Base-by-base conservation (phyloP, 202 grass and related monocot genomes). In the Bolboschoenoplectus hybrid region DNA sequence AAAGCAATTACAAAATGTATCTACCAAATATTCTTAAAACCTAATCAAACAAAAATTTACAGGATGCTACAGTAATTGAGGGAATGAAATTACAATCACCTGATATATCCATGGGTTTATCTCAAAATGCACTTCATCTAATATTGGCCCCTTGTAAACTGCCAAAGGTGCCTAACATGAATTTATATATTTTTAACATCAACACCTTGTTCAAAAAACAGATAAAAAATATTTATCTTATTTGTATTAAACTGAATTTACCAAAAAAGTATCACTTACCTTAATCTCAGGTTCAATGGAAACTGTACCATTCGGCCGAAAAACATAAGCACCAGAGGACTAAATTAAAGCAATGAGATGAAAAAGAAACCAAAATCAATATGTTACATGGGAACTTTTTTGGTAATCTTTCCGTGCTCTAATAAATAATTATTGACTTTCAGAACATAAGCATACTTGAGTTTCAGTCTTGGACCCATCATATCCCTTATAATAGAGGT, bases 271-370 rank as follows among this genome's bases (percentile, higher is more conserved):
- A 44, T 49, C 11, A 83, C 51, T 82, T 83, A 85, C 89, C 82
- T 88, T 72, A 35, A 67, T 66, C 36, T 85, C 20, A 7, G 83
- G 51, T 79, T 80, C 46, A 69, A 88, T 86, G 7, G 76, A 74
- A 83, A 91, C 80, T 76, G 83, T 88, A 71, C 86, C 82, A 82
- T 85, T 78, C 39, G 89, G 89, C 45, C 86, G 86, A 86, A 91
- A 91, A 82, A 91, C 63, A 88, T 91, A 91, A 74, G 89, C 89
- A 79, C 89, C 89, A 71, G 89, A 91, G 3, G 89, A 86, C 89
- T 91, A 78, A 56, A 88, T 52, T 47, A 69, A 80, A 65, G 43
- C 39, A 84, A 64, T 38, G 13, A 49, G 20, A 82, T 82, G 39
- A 65, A 49, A 56, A 74, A 82, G 40, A 49, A 57, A 65, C 47